phyloP scores from a whole-genome alignment of 495 filamentous ascomycete genomes.

The Achaetomiella virescens region DNA sequence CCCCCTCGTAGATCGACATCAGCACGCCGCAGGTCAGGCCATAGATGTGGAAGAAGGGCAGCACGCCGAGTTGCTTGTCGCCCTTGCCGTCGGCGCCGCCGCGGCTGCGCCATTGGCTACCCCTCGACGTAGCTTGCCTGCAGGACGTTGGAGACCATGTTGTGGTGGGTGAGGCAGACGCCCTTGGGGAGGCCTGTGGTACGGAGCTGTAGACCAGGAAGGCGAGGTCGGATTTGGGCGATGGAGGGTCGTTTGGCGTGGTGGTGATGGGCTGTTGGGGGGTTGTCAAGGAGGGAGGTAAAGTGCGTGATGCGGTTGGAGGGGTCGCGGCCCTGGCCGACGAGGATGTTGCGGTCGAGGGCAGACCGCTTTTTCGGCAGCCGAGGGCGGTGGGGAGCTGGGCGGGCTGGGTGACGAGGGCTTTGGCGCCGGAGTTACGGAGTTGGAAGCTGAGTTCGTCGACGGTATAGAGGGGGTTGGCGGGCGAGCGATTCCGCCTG shows the following conservation, averaged over 20 bases:
- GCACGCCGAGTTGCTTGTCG: slow-evolving; percentile 68
- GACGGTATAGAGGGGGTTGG: slow-evolving; percentile 80
- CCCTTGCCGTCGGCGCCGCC: slow-evolving; percentile 57
- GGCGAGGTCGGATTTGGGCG: slow-evolving; percentile 51
- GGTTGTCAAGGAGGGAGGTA: slow-evolving; percentile 59
- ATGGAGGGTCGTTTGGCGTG: slow-evolving; percentile 38
- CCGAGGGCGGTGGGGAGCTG: slow-evolving; percentile 58
- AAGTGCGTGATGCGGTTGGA: slow-evolving; percentile 65
- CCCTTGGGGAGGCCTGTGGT: slow-evolving; percentile 91
- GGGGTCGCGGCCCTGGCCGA: slow-evolving; percentile 68
- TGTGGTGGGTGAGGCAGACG: slow-evolving; percentile 79
- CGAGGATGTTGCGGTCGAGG: slow-evolving; percentile 63
- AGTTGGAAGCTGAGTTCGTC: slow-evolving; percentile 88
- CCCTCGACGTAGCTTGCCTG: slow-evolving; percentile 53
- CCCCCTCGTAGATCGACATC: slow-evolving; percentile 56
- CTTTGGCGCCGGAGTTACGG: slow-evolving; percentile 71
- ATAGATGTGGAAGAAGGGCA: slow-evolving; percentile 95
- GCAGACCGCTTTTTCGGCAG: slow-evolving; percentile 64
- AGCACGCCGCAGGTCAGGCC: slow-evolving; percentile 36
- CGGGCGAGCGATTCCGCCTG: slow-evolving; percentile 72
- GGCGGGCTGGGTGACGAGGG: slow-evolving; percentile 60
- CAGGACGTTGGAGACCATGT: slow-evolving; percentile 66
- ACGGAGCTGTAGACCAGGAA: slow-evolving; percentile 77
- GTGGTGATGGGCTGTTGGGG: slow-evolving; percentile 34
- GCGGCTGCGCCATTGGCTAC: slow-evolving; percentile 51